Evolutionary conservation across 805 yeast genomes (phyloP).

Genomic region (Saccharomycopsis guyanensis): DNA sequence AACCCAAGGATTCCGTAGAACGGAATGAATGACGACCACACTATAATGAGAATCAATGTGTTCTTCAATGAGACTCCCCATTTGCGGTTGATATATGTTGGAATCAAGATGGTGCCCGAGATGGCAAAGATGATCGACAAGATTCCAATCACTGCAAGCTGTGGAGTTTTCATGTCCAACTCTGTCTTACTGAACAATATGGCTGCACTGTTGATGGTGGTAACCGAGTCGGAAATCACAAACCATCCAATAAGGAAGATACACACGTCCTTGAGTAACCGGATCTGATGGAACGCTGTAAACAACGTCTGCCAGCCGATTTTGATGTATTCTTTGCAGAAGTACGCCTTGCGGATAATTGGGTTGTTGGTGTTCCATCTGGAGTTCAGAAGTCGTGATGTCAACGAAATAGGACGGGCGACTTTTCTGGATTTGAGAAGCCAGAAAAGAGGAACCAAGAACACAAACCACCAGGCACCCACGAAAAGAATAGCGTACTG

Average conservation of each 20-base stretch:
- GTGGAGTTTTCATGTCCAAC: conserved; percentile 58
- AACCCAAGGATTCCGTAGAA: conserved; percentile 66
- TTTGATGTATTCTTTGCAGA: conserved; percentile 31
- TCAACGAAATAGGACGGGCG: conserved; percentile 26
- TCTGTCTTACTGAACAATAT: conserved; percentile 68
- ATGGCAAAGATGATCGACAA: conserved; percentile 63
- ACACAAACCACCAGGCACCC: conserved; percentile 72
- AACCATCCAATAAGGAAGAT: conserved; percentile 69
- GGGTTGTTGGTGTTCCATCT: conserved; percentile 13
- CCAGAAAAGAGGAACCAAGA: conserved; percentile 53
- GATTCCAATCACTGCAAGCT: conserved; percentile 57
- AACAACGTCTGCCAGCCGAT: conserved; percentile 59
- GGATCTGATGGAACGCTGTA: conserved; percentile 51
- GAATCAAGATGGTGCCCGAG: conserved; percentile 53
- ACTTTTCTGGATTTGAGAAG: conserved; percentile 39
- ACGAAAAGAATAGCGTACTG: conserved; percentile 55
- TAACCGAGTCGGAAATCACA: conserved; percentile 62
- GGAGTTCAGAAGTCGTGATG: conserved; percentile 17
- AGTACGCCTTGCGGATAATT: conserved; percentile 11
- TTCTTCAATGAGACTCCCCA: conserved; percentile 39
- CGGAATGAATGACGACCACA: conserved; percentile 63
- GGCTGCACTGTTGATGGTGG: conserved; percentile 76
- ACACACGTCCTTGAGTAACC: conserved; percentile 55
- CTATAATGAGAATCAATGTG: conserved; percentile 43
- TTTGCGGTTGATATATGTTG: conserved; percentile 33